A percentile compares a stretch with the other conserved stretches of the same genome.
Conservation (phyloP, 345 rosid genomes). For the Melaleuca alternifolia region DNA sequence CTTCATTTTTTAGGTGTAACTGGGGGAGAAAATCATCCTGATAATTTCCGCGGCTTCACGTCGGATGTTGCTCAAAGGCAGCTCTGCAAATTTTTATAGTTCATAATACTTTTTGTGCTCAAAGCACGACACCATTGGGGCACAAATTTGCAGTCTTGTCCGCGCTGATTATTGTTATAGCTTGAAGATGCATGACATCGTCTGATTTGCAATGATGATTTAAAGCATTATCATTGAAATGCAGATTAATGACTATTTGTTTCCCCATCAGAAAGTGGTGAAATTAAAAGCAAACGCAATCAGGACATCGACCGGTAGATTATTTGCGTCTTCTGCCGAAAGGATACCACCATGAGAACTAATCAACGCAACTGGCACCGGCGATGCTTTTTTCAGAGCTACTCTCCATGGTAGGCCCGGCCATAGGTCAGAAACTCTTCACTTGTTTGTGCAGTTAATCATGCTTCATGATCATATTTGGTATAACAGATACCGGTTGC, state of each 20-base stretch:
- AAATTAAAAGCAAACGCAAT: constrained; percentile 38
- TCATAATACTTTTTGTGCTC: neutral
- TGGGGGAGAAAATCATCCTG: neutral
- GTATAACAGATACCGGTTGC: too few species aligned
- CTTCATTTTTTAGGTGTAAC: neutral
- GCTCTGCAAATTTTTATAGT: neutral
- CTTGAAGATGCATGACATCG: neutral
- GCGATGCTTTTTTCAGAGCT: constrained; percentile 84
- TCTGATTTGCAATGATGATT: neutral
- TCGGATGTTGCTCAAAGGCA: neutral
- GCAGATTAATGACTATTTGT: neutral
- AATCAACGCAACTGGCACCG: constrained; percentile 71
- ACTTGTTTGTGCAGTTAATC: constrained; percentile 11
- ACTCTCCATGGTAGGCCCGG: constrained; percentile 43
- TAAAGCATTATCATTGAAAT: neutral
- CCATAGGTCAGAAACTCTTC: neutral
- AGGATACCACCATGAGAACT: constrained; percentile 64
- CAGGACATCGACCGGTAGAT: constrained; percentile 49
- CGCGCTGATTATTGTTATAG: neutral
- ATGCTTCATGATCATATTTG: too few species aligned
- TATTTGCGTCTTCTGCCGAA: constrained; percentile 63
- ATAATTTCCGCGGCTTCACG: neutral
- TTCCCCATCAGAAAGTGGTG: constrained; percentile 22
- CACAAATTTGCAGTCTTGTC: neutral
- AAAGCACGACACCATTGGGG: neutral